Evolutionary conservation across 768 basidiomycete species (phyloP).

Genomic region (Grammothele lineata): DNA sequence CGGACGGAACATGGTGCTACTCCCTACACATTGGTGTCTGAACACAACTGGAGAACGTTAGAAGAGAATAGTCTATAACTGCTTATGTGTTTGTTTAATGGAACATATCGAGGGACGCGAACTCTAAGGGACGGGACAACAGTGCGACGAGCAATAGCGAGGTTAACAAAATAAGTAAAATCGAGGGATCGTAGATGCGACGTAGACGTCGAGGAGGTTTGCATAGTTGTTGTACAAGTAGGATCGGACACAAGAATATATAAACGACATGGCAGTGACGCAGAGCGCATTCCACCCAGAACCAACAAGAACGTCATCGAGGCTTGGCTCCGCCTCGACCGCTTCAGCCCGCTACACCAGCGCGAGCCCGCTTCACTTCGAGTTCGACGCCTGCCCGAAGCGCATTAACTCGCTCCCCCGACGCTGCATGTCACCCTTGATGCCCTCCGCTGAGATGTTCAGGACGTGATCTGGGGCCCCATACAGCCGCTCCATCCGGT

Average conservation of each 20-base stretch:
- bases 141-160: neutral
- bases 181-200: neutral
- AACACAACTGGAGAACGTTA: neutral
- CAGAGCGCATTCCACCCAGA: too few species aligned
- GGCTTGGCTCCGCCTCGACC: too few species aligned
- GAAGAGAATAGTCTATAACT: neutral
- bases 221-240: too few species aligned
- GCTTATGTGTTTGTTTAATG: too few species aligned
- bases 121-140: neutral
- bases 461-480: slow-evolving; percentile 13
- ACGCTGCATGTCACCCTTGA: slow-evolving; percentile 18
- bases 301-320: too few species aligned
- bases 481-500: slow-evolving; percentile 29
- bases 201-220: too few species aligned
- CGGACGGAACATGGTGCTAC: too few species aligned
- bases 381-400: slow-evolving; percentile 11
- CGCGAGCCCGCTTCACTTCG: slow-evolving; percentile 3
- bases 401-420: slow-evolving; percentile 13
- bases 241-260: too few species aligned
- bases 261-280: too few species aligned
- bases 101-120: neutral
- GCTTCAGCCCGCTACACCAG: too few species aligned
- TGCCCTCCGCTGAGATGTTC: slow-evolving; percentile 16
- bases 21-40: too few species aligned
- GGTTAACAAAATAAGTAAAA: neutral